These are phyloP conservation scores for Cyberlindnera subsufficiens DNA, from an alignment of 805 yeast species.

Conservation along the genomic window DNA sequence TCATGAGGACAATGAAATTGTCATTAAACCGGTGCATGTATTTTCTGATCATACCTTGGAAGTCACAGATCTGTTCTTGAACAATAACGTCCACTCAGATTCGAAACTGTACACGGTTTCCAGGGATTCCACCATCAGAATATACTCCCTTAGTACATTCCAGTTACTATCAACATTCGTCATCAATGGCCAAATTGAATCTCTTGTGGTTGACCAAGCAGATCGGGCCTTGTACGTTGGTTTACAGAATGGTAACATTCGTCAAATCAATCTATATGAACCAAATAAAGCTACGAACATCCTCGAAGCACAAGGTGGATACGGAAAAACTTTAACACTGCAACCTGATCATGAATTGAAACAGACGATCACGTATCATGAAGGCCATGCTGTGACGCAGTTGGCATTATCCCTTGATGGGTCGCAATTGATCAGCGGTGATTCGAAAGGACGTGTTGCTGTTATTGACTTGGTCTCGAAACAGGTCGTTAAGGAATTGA, in stretches of 20 bases:
- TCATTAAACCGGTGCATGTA: conserved; percentile 49
- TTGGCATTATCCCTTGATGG: conserved; percentile 70
- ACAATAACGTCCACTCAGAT: conserved; percentile 52
- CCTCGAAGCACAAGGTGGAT: conserved; percentile 23
- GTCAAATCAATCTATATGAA: conserved; percentile 46
- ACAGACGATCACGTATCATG: conserved; percentile 50
- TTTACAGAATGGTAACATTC: conserved; percentile 52
- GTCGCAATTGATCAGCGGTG: conserved; percentile 67
- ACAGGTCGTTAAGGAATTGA: conserved; percentile 58
- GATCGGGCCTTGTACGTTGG: conserved; percentile 74
- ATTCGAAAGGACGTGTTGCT: conserved; percentile 57
- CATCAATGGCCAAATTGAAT: conserved; percentile 48
- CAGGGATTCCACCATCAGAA: conserved; percentile 65
- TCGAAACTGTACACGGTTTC: conserved; percentile 64
- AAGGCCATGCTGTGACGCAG: conserved; percentile 38
- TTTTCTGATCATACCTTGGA: conserved; percentile 52
- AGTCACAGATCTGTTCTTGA: conserved; percentile 40
- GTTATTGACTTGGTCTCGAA: conserved; percentile 65
- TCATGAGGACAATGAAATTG: conserved; percentile 26
- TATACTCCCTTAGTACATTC: conserved; percentile 45
- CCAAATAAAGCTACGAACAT: conserved; percentile 23
- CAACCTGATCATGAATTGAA: conserved; percentile 43
- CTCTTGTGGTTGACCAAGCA: conserved; percentile 70
- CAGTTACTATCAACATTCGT: conserved; percentile 66
- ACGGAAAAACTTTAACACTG: conserved; percentile 24